Conservation (phyloP, 2,329 filamentous ascomycete species). For the Diplodia intermedia region DNA sequence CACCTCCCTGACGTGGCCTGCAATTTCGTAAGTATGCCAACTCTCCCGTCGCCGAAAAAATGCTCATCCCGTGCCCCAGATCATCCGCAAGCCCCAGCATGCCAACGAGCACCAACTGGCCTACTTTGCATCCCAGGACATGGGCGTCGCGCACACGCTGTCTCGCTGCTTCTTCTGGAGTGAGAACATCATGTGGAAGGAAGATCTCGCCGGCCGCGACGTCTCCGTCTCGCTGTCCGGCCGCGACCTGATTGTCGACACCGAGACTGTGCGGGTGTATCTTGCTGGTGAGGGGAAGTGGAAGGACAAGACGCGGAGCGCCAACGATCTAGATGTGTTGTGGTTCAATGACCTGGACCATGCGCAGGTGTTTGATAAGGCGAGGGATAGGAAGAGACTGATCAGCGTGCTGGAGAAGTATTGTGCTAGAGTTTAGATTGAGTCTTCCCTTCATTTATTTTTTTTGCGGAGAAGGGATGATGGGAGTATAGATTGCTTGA, state of each 20-base stretch:
- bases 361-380: slow-evolving; percentile 64
- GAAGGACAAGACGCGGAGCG: slow-evolving; percentile 35
- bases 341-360: slow-evolving; percentile 70
- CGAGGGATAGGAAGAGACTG: slow-evolving; percentile 34
- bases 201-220: slow-evolving; percentile 59
- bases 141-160: slow-evolving; percentile 69
- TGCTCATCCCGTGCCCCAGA: neutral
- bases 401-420: slow-evolving; percentile 36
- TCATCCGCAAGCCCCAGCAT: slow-evolving; percentile 38
- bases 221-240: slow-evolving; percentile 67
- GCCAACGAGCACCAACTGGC: slow-evolving; percentile 75
- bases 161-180: slow-evolving; percentile 74
- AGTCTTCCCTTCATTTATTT: too few species aligned
- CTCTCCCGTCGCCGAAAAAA: too few species aligned
- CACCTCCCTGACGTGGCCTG: slow-evolving; percentile 74
- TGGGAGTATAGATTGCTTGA: too few species aligned
- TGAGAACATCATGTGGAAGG: slow-evolving; percentile 73
- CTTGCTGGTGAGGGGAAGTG: slow-evolving; percentile 49
- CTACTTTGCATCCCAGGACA: slow-evolving; percentile 73
- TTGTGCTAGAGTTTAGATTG: slow-evolving; percentile 5
- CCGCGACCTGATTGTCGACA: slow-evolving; percentile 70
- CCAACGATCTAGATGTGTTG: slow-evolving; percentile 61
- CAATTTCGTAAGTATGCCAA: slow-evolving; percentile 64
- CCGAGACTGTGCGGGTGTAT: slow-evolving; percentile 64
- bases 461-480: too few species aligned